phyloP scores from a whole-genome alignment of 176 grass and related monocot species.

The Echinochloa phyllopogon region DNA sequence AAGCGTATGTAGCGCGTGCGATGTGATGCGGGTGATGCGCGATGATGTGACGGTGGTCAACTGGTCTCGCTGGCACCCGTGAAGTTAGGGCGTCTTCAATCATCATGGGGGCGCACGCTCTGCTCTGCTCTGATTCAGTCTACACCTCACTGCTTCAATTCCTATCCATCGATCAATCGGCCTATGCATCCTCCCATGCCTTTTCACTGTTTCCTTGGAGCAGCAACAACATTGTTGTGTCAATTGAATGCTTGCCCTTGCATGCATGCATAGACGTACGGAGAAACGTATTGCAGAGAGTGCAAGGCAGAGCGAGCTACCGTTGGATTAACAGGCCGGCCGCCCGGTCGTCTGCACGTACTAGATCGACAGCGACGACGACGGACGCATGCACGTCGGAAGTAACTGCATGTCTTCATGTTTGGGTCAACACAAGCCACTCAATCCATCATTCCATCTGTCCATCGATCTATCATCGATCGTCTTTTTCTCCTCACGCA shows the following conservation, averaged over 20 bases:
- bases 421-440: conserved; percentile 41
- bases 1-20: background rate
- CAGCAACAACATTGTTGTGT: background rate
- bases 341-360: background rate
- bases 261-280: background rate
- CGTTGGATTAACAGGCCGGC: background rate
- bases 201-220: conserved; percentile 29
- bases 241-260: conserved; percentile 4
- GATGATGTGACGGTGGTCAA: conserved; percentile 57
- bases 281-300: background rate
- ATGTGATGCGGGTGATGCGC: conserved; percentile 15
- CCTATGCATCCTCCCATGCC: conserved; percentile 3
- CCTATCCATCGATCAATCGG: background rate
- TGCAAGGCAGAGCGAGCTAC: background rate
- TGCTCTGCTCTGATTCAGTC: background rate
- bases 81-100: conserved; percentile 67
- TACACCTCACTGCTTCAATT: background rate
- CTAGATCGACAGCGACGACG: no score
- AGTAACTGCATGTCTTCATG: conserved; percentile 27
- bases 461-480: conserved; percentile 58
- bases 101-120: conserved; percentile 52
- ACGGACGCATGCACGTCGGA: background rate
- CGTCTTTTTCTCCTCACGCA: conserved; percentile 56
- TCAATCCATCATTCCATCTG: conserved; percentile 61
- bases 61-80: conserved; percentile 37